Evolutionary conservation across 805 yeast species (phyloP).

Genomic region (Saccharomycopsis amapae): DNA sequence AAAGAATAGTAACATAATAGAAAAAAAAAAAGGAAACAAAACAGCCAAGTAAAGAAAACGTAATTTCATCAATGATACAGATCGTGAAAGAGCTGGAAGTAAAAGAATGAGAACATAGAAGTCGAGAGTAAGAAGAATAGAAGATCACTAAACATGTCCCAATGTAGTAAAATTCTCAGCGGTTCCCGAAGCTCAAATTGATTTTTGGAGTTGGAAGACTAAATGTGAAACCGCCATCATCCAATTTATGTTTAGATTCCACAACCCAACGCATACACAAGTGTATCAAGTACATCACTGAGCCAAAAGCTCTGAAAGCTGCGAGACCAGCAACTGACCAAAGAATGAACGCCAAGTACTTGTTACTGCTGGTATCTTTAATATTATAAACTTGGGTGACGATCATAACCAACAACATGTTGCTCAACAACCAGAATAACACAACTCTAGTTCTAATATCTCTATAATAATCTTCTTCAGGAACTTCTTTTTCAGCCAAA

Average conservation of each 20-base stretch:
- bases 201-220: slow-evolving; percentile 18
- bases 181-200: slow-evolving; percentile 10
- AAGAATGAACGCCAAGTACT: slow-evolving; percentile 72
- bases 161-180: neutral
- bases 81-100: too few species aligned
- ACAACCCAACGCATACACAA: slow-evolving; percentile 34
- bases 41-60: too few species aligned
- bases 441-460: slow-evolving; percentile 94
- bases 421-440: slow-evolving; percentile 85
- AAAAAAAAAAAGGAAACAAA: too few species aligned
- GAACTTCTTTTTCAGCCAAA: slow-evolving; percentile 32
- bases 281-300: slow-evolving; percentile 54
- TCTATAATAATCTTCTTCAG: slow-evolving; percentile 79
- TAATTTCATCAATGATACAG: too few species aligned
- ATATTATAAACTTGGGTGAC: slow-evolving; percentile 76
- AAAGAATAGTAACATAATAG: too few species aligned
- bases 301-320: slow-evolving; percentile 74
- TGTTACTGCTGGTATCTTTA: slow-evolving; percentile 58
- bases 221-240: slow-evolving; percentile 29
- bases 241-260: slow-evolving; percentile 34
- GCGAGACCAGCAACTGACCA: slow-evolving; percentile 92
- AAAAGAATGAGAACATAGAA: too few species aligned
- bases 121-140: too few species aligned
- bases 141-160: too few species aligned
- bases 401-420: slow-evolving; percentile 76